Evolutionary conservation across 2,329 filamentous ascomycete genomes (phyloP).

Genomic region (Coccinonectria pachysandricola): DNA sequence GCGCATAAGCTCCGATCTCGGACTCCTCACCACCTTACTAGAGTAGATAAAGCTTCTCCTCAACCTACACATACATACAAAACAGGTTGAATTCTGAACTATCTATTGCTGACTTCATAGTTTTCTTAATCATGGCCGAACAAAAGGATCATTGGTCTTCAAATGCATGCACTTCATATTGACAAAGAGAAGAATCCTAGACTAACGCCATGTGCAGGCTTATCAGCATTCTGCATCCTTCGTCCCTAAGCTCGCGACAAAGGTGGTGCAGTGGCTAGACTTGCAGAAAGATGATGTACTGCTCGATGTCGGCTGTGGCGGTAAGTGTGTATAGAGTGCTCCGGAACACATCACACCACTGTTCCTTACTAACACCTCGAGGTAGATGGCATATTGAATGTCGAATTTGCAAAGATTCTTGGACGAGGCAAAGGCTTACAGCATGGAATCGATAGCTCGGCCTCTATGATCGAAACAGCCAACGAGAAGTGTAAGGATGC

Average conservation of each 20-base stretch:
- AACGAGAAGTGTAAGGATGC: conserved; percentile 28
- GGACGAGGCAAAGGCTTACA: conserved; percentile 36
- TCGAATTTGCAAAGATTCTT: conserved; percentile 39
- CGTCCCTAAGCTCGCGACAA: conserved; percentile 50
- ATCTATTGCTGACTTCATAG: not conserved
- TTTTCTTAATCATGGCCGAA: conserved; percentile 11
- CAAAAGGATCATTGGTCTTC: conserved; percentile 20
- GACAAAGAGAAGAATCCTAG: too few relatives aligned
- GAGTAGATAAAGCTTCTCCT: too few relatives aligned
- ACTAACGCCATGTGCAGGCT: too few relatives aligned
- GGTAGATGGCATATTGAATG: conserved; percentile 47
- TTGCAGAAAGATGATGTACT: conserved; percentile 47
- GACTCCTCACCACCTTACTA: too few relatives aligned
- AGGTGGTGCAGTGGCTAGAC: conserved; percentile 48
- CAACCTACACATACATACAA: too few relatives aligned
- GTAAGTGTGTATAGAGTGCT: conserved; percentile 26
- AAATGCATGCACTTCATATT: too few relatives aligned
- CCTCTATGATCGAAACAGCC: conserved; percentile 47
- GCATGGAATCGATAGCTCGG: conserved; percentile 49
- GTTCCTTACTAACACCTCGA: not conserved
- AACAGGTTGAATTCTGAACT: too few relatives aligned
- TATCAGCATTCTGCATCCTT: conserved; percentile 54
- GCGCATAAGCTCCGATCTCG: too few relatives aligned
- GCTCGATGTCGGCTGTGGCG: conserved; percentile 55
- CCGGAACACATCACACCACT: too few relatives aligned